Base-by-base conservation (phyloP, 257 asterid species). In the Penstemon eatonii region DNA sequence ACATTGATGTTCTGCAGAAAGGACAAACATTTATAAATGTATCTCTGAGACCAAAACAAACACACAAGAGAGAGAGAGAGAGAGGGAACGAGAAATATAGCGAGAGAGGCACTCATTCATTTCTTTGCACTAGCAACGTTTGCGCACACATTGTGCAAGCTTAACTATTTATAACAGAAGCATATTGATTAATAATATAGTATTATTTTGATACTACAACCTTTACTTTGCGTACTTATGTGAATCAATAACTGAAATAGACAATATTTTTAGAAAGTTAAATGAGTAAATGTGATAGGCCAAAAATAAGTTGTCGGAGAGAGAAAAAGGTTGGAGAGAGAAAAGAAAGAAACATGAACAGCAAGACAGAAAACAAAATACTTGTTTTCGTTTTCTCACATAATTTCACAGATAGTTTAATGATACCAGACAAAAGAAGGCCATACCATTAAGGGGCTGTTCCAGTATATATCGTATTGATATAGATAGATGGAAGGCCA, bases 1-100 rank as follows among this genome's bases (percentile, higher is more conserved):
- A 90, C 89, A 51, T 90, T 91, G 57, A 93, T 83, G 79, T 80
- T 84, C 99, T 93, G 86, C 55, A 59, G 67, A 75, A 65, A 50
- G 65, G 44, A 56, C 58, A 39, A 64, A 58, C 37, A 56, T 63
- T 56, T 40, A 53, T 56, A 67, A 46, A 63, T 59, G 62, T 25
- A 66, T 45, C 19, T 69, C 33, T 25, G 52, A 25, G 33, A 76
- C 63, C 41, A 25, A 25, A 25, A 25, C 33, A 25, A 25, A 25
- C 33, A 25, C 33, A 2, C 2, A 2, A 25, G 33, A 25, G 33
- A 25, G 33, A 25, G 33, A 25, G 33, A 25, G 33, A 25, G 33
- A 25, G 33, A 25, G 33, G 33, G 33, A 25, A 25, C 33, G 2
- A 25, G 33, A 25, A 25, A 25, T 25, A 25, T 25, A 25, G 1